Conservation (phyloP, 768 basidiomycete species). For the Leccinellum luteum region DNA sequence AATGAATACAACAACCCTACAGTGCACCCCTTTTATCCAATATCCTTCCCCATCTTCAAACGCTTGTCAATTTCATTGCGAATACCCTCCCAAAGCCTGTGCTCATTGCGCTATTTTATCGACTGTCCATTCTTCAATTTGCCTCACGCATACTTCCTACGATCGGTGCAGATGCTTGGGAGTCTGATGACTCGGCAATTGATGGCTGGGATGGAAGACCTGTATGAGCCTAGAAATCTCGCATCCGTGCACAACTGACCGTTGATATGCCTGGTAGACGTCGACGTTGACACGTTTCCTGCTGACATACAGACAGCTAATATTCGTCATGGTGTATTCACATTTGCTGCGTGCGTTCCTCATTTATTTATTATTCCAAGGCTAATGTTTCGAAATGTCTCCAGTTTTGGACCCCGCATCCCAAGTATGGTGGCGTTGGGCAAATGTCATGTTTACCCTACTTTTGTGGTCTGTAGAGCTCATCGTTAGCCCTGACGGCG, state of each 20-base stretch:
- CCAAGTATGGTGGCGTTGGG: conserved; percentile 95
- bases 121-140: conserved; percentile 75
- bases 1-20: conserved; percentile 7
- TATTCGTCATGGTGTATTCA: conserved; percentile 86
- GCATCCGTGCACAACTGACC: conserved; percentile 7
- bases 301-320: conserved; percentile 78
- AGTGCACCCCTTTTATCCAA: conserved; percentile 78
- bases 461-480: conserved; percentile 82
- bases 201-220: conserved; percentile 71
- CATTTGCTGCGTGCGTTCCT: conserved; percentile 69
- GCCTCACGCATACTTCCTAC: conserved; percentile 82
- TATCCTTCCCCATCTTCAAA: conserved; percentile 77
- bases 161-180: conserved; percentile 81
- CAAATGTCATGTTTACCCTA: conserved; percentile 84
- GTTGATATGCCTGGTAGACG: conserved; percentile 45
- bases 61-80: conserved; percentile 74
- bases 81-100: conserved; percentile 87
- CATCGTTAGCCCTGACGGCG: conserved; percentile 74
- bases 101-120: conserved; percentile 73
- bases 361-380: neutral
- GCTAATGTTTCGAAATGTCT: conserved; percentile 1
- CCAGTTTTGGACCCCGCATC: conserved; percentile 83
- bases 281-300: conserved; percentile 72
- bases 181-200: conserved; percentile 59
- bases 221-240: conserved; percentile 36